Evolutionary conservation across 352 stramenopile genomes (phyloP).

Genomic region (Globisporangium yorkense): DNA sequence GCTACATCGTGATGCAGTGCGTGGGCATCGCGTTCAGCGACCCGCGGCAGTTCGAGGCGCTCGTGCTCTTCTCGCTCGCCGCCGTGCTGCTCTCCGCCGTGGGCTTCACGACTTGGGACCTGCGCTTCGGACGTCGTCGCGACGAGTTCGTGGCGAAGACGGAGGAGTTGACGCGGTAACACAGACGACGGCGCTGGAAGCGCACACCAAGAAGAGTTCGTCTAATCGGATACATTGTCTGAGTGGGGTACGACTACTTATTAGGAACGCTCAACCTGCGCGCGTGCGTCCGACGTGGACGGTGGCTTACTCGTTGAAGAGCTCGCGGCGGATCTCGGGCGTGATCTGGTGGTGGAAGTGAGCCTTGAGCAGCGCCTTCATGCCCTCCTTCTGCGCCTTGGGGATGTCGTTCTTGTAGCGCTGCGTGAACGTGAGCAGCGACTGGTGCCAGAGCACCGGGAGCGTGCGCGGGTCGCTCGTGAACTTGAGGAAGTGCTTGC

Average conservation of each 20-base stretch:
- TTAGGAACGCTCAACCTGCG: background rate
- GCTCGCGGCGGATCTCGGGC: slow-evolving; percentile 96
- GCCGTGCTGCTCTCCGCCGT: slow-evolving; percentile 41
- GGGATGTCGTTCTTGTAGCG: slow-evolving; percentile 98
- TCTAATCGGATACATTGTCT: background rate
- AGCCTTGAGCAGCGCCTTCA: slow-evolving; percentile 91
- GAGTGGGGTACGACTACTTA: slow-evolving; percentile 1
- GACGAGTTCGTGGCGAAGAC: slow-evolving; percentile 22
- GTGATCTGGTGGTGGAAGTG: slow-evolving; percentile 97
- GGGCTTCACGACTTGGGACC: slow-evolving; percentile 43
- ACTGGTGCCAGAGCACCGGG: slow-evolving; percentile 99
- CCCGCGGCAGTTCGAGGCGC: slow-evolving; percentile 44
- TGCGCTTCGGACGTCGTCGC: slow-evolving; percentile 37
- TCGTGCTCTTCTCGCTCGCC: slow-evolving; percentile 48
- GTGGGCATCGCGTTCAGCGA: slow-evolving; percentile 46
- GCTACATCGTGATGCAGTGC: slow-evolving; percentile 50
- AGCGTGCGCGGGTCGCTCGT: slow-evolving; percentile 81
- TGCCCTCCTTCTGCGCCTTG: slow-evolving; percentile 90
- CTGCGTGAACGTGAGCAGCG: slow-evolving; percentile 96
- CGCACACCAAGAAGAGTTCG: background rate
- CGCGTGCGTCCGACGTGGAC: background rate
- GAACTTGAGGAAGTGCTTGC: slow-evolving; percentile 96
- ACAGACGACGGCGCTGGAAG: background rate
- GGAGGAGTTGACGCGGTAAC: background rate
- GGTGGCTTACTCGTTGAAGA: slow-evolving; percentile 72